phyloP scores from a whole-genome alignment of 2,329 filamentous ascomycete species.

The Neonectria faginata region DNA sequence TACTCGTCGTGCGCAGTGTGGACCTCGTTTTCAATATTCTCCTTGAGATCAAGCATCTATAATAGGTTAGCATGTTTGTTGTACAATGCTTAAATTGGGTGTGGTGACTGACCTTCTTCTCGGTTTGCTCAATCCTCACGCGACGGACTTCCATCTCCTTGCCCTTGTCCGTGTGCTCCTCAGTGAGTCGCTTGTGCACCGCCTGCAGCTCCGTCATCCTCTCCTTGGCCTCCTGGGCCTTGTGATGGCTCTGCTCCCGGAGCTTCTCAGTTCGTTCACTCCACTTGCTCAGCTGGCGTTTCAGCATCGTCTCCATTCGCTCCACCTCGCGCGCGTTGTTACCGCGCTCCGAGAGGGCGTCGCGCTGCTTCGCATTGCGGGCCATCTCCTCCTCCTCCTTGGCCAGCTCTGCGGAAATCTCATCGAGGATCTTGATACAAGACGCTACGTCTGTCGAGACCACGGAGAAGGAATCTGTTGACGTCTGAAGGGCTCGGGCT shows the following conservation, averaged over 20 bases:
- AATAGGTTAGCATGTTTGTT: constrained; percentile 39
- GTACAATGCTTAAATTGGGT: constrained; percentile 28
- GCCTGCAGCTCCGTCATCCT: constrained; percentile 91
- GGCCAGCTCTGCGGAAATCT: constrained; percentile 83
- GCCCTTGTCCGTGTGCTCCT: constrained; percentile 87
- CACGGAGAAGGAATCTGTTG: constrained; percentile 86
- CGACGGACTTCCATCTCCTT: constrained; percentile 92
- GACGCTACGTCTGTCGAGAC: constrained; percentile 87
- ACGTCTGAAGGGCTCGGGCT: constrained; percentile 90
- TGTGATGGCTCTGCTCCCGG: constrained; percentile 81
- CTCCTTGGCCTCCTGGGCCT: constrained; percentile 82
- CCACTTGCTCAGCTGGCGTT: constrained; percentile 87
- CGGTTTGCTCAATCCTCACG: constrained; percentile 96
- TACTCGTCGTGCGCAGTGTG: constrained; percentile 93
- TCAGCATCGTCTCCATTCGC: constrained; percentile 83
- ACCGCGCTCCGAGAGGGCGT: constrained; percentile 86
- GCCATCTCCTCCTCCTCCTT: constrained; percentile 93
- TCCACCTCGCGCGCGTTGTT: constrained; percentile 95
- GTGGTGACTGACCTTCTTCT: constrained; percentile 83
- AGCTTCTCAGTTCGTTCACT: constrained; percentile 87
- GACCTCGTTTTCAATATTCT: constrained; percentile 96
- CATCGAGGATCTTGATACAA: constrained; percentile 89
- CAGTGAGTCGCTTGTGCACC: constrained; percentile 82
- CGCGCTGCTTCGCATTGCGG: constrained; percentile 82
- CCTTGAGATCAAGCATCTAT: constrained; percentile 96